Evolutionary conservation across 2,329 filamentous ascomycete species (phyloP), one percentile per base, ranked within the genome.

Genomic region (Colletotrichum sp.): DNA sequence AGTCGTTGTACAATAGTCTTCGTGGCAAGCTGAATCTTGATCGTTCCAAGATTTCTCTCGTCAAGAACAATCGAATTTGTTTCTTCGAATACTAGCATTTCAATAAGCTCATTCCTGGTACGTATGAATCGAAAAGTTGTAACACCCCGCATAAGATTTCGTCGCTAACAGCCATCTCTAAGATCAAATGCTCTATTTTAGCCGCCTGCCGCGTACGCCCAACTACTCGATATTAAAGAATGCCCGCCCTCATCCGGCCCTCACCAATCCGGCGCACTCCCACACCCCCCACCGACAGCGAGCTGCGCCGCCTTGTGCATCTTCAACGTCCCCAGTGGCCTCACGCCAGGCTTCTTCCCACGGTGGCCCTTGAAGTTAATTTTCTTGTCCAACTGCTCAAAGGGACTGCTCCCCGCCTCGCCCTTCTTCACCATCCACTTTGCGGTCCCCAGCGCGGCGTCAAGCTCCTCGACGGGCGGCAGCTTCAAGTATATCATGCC

Each of bases 401-500:
- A 85, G 55, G 83, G 84, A 9, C 78, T 79, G 71, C 81, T 80
- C 9, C 84, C 85, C 34, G 85, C 83, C 84, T 97, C 95, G 3
- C 90, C 93, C 84, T 93, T 94, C 86, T 90, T 93, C 22, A 98
- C 92, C 85, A 91, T 94, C 92, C 95, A 98, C 85, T 91, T 93
- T 80, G 89, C 88, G 1, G 95, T 98, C 0, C 95, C 95, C 32
- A 98, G 87, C 72, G 95, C 90, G 1, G 89, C 90, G 82, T 98
- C 96, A 60, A 98, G 88, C 85, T 98, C 96, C 69, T 93, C 93
- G 0, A 96, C 90, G 0, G 95, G 93, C 24, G 96, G 96, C 32
- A 98, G 87, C 84, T 94, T 94, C 77, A 98, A 84, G 84, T 97
- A 96, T 4, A 98, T 89, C 89, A 92, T 91, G 0, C 94, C 95